Conservation (phyloP, 768 basidiomycete species). For the Suillus decipiens region DNA sequence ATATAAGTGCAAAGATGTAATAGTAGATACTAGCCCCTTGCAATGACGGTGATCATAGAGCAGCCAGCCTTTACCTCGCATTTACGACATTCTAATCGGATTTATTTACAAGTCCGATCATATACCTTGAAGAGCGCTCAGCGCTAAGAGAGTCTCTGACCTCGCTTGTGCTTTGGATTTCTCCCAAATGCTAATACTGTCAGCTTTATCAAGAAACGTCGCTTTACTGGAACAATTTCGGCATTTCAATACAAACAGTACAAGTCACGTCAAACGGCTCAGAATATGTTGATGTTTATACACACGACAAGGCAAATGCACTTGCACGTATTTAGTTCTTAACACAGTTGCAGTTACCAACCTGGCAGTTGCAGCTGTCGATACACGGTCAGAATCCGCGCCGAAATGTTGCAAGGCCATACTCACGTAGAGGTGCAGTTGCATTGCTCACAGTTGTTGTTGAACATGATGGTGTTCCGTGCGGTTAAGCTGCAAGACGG, state of each 20-base stretch:
- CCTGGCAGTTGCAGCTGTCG: slow-evolving; percentile 11
- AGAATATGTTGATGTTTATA: neutral
- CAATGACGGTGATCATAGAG: too few species aligned
- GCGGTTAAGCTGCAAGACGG: neutral
- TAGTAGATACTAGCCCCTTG: too few species aligned
- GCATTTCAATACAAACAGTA: neutral
- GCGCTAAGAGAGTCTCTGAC: too few species aligned
- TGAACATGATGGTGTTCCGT: slow-evolving; percentile 1
- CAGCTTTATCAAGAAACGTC: neutral
- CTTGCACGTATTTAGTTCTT: neutral
- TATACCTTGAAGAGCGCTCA: too few species aligned
- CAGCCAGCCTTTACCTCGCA: too few species aligned
- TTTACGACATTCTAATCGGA: too few species aligned
- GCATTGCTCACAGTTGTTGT: slow-evolving; percentile 3
- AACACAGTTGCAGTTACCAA: slow-evolving; percentile 11
- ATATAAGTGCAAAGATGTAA: too few species aligned
- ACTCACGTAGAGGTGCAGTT: slow-evolving; percentile 11
- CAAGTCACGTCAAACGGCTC: neutral
- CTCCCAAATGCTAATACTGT: too few species aligned
- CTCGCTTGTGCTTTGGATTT: too few species aligned
- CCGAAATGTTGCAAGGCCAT: too few species aligned
- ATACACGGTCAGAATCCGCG: neutral
- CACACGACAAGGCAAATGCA: neutral
- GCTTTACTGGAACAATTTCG: neutral
- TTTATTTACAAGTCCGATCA: too few species aligned